phyloP scores from a whole-genome alignment of 2,329 filamentous ascomycete species.

The Fusarium sambucinum region DNA sequence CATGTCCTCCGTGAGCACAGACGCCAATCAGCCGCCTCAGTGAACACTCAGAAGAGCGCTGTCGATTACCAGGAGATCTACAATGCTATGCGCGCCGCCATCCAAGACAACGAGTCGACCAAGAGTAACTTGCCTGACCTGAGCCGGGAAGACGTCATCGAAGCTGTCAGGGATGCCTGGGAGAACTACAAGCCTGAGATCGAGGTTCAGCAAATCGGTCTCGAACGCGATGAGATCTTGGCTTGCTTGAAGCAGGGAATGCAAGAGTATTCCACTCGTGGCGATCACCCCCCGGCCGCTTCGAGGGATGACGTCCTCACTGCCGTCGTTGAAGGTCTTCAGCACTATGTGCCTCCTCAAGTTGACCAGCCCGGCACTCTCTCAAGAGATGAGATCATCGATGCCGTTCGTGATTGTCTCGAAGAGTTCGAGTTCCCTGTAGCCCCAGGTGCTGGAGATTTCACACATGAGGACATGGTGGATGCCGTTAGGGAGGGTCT shows the following conservation, averaged over 20 bases:
- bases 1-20: conserved; percentile 81
- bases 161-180: conserved; percentile 90
- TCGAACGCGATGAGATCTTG: conserved; percentile 91
- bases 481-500: conserved; percentile 73
- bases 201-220: conserved; percentile 87
- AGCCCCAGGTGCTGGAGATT: conserved; percentile 65
- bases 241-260: conserved; percentile 88
- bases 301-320: conserved; percentile 87
- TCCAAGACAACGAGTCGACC: conserved; percentile 69
- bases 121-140: conserved; percentile 59
- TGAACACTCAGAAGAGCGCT: conserved; percentile 68
- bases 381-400: conserved; percentile 85
- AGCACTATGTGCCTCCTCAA: conserved; percentile 81
- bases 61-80: conserved; percentile 89
- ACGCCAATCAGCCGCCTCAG: conserved; percentile 73
- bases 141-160: conserved; percentile 84
- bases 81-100: conserved; percentile 82
- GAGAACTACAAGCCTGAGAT: conserved; percentile 96
- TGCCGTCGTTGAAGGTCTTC: conserved; percentile 86
- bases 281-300: conserved; percentile 68
- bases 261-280: conserved; percentile 73
- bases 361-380: conserved; percentile 76
- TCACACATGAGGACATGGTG: conserved; percentile 72
- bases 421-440: conserved; percentile 85
- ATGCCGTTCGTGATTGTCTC: conserved; percentile 85